Evolutionary conservation across 2,329 filamentous ascomycete genomes (phyloP), one percentile per base, ranked within the genome.

Genomic region (Orbilia ellipsospora): DNA sequence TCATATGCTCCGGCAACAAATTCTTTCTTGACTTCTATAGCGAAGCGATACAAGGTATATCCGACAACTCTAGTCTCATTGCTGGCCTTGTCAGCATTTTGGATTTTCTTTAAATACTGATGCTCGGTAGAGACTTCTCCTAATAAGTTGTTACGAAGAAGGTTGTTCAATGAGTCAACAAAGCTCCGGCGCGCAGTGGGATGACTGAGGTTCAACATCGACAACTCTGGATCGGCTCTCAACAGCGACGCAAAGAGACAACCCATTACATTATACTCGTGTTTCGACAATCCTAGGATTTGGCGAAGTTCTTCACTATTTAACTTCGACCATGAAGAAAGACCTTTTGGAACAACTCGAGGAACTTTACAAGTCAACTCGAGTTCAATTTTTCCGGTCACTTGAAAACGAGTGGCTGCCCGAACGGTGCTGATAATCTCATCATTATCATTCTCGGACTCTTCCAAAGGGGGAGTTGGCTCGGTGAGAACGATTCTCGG

Each of bases 21-120:
- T 8, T 42, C 16, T 56, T 20, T n/a, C 18, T 64, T 64, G 4
- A 54, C 48, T 26, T 56, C 31, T 5, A 56, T 54, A 4, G 61
- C 61, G 16, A 56, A 20, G 2, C 52, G 10, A 31, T 64, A 64
- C 12, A 64, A 28, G 16, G 40, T 12, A 20, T 62, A 62, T 20
- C 59, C 59, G 10, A 48, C n/a, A 5, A 36, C 10, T 6, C 10
- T 6, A 36, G 31, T 16, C n/a, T 7, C 59, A 20, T 36, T 18
- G 7, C 45, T n/a, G 1, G 20, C 16, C 10, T 50, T 7, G 20
- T n/a, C 20, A 8, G 15, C 10, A 4, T 15, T 40, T 28, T 62
- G 20, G 7, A 62, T 61, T 20, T 61, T 61, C 7, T 12, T 28
- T 18, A 40, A 31, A n/a, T 51, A 62, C 5, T 16, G 4, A 26